phyloP scores from a whole-genome alignment of 306 rosid species.

The Luffa aegyptiaca region DNA sequence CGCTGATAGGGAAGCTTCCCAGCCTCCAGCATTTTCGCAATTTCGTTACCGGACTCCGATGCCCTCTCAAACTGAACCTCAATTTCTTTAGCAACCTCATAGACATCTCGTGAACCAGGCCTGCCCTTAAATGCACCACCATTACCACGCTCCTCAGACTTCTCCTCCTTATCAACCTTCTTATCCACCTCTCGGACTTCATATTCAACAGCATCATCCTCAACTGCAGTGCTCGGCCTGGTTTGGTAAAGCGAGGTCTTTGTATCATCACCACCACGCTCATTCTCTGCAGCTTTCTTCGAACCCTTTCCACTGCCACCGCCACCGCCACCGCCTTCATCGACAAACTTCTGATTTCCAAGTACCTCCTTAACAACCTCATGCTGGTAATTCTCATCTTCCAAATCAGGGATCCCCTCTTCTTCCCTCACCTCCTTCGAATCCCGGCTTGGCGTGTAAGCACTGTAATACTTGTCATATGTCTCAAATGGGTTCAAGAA shows the following conservation, averaged over 20 bases:
- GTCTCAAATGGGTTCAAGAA: slow-evolving; percentile 54
- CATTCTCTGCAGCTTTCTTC: slow-evolving; percentile 15
- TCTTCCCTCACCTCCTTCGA: slow-evolving; percentile 77
- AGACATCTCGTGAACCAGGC: slow-evolving; percentile 42
- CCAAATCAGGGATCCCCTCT: slow-evolving; percentile 97
- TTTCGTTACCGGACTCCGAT: slow-evolving; percentile 61
- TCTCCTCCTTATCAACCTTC: slow-evolving; percentile 62
- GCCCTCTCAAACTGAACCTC: slow-evolving; percentile 69
- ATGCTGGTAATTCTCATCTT: slow-evolving; percentile 55
- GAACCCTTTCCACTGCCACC: slow-evolving; percentile 19
- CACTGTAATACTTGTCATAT: slow-evolving; percentile 33
- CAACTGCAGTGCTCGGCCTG: slow-evolving; percentile 32
- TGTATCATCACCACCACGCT: slow-evolving; percentile 9
- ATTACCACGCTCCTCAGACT: slow-evolving; percentile 35
- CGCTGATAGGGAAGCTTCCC: slow-evolving; percentile 59
- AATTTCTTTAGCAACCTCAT: slow-evolving; percentile 67
- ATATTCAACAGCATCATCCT: slow-evolving; percentile 37
- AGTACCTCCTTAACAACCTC: slow-evolving; percentile 83
- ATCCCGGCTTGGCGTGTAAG: slow-evolving; percentile 60
- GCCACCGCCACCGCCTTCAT: slow-evolving; percentile 11
- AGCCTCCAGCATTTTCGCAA: slow-evolving; percentile 67
- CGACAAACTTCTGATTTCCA: slow-evolving; percentile 44
- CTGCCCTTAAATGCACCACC: slow-evolving; percentile 37
- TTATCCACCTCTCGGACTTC: slow-evolving; percentile 54
- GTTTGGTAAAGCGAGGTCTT: slow-evolving; percentile 29